Evolutionary conservation across 75 land plant genomes (phyloP).

Genomic region (Gnetum montanum): DNA sequence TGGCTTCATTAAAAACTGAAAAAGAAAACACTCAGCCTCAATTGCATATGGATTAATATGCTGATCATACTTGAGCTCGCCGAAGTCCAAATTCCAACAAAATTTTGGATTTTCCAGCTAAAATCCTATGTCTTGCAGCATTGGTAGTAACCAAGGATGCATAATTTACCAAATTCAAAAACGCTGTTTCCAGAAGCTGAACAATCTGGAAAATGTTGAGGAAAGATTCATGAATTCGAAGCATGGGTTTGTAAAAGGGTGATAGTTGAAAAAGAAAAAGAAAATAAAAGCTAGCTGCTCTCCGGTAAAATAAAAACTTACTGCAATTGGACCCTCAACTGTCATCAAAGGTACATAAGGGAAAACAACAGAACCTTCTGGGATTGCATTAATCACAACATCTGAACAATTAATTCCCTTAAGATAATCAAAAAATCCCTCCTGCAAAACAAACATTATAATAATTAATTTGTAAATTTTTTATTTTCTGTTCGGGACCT

Average conservation of each 20-base stretch:
- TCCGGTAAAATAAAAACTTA: too few relatives aligned
- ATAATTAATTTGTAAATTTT: too few relatives aligned
- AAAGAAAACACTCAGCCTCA: too few relatives aligned
- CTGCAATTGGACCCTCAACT: constrained; percentile 79
- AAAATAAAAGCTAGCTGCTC: too few relatives aligned
- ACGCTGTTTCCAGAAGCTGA: constrained; percentile 80
- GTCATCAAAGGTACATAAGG: constrained; percentile 76
- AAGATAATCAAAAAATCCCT: constrained; percentile 61
- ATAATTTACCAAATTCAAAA: constrained; percentile 83
- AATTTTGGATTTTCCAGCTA: constrained; percentile 76
- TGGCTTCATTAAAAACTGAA: too few relatives aligned
- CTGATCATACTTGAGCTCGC: constrained; percentile 75
- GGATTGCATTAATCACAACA: constrained; percentile 65
- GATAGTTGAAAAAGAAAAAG: too few relatives aligned
- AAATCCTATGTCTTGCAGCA: constrained; percentile 90
- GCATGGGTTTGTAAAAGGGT: too few relatives aligned
- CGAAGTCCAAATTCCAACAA: constrained; percentile 89
- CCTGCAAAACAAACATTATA: constrained; percentile 31
- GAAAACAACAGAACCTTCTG: constrained; percentile 84
- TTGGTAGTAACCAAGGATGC: constrained; percentile 91
- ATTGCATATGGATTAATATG: too few relatives aligned
- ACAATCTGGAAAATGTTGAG: constrained; percentile 48
- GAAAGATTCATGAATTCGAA: too few relatives aligned
- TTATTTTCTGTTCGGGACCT: too few relatives aligned
- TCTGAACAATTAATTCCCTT: constrained; percentile 69